Conservation (phyloP, 2,329 filamentous ascomycete species). For the Herpotrichia juniperi region DNA sequence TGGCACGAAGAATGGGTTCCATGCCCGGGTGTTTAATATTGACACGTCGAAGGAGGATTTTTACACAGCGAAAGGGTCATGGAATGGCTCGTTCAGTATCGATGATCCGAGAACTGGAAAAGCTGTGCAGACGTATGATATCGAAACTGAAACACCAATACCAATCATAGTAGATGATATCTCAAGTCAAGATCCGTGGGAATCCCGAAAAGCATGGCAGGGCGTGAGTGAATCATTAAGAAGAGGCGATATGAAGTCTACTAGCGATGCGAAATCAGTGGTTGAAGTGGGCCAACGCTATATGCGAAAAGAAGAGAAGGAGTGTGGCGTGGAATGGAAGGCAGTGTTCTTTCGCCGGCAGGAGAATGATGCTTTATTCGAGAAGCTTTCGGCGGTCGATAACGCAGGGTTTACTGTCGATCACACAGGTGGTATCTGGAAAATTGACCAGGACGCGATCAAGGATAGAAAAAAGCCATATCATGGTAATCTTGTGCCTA, state of each 20-base stretch:
- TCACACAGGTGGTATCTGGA: conserved; percentile 37
- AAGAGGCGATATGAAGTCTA: conserved; percentile 50
- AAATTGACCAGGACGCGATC: conserved; percentile 31
- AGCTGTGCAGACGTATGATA: conserved; percentile 46
- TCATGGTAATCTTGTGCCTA: conserved; percentile 34
- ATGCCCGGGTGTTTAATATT: conserved; percentile 46
- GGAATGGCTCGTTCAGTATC: conserved; percentile 49
- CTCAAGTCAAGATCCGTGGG: conserved; percentile 46
- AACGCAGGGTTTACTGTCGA: conserved; percentile 30
- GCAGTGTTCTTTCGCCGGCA: conserved; percentile 49
- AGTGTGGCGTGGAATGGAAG: conserved; percentile 45
- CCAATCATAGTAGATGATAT: conserved; percentile 33
- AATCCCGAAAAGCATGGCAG: conserved; percentile 44
- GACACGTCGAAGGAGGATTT: conserved; percentile 38
- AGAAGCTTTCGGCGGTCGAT: conserved; percentile 25
- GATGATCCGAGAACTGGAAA: conserved; percentile 39
- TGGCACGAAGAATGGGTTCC: conserved; percentile 49
- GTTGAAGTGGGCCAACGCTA: conserved; percentile 48
- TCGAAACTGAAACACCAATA: conserved; percentile 23
- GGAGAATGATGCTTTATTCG: conserved; percentile 30
- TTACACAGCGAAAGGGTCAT: conserved; percentile 49
- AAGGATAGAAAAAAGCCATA: conserved; percentile 31
- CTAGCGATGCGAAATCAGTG: conserved; percentile 35
- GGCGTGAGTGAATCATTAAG: conserved; percentile 47
- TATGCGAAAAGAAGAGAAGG: conserved; percentile 48